phyloP scores from a whole-genome alignment of 768 basidiomycete species.

The Boletus sp. region DNA sequence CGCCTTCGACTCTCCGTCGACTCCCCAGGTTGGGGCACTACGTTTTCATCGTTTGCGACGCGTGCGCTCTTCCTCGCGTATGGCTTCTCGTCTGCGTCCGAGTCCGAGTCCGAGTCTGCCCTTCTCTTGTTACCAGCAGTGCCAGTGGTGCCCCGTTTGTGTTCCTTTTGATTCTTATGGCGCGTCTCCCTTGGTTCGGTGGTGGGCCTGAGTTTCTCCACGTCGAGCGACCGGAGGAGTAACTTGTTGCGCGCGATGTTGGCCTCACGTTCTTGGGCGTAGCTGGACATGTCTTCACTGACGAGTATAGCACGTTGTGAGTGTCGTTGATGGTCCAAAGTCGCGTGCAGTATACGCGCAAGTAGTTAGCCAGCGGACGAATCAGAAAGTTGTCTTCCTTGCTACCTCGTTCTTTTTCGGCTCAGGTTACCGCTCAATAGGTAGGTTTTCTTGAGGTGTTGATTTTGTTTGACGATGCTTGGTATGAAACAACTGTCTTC shows the following conservation, averaged over 20 bases:
- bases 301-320: not conserved
- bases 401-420: not conserved
- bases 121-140: slow-evolving; percentile 42
- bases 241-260: slow-evolving; percentile 45
- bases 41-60: slow-evolving; percentile 20
- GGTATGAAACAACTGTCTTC: no score
- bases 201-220: slow-evolving; percentile 40
- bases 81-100: slow-evolving; percentile 32
- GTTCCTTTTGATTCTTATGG: slow-evolving; percentile 18
- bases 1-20: slow-evolving; percentile 45
- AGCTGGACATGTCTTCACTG: slow-evolving; percentile 20
- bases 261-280: slow-evolving; percentile 32
- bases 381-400: no score
- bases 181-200: slow-evolving; percentile 46
- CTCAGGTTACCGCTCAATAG: not conserved
- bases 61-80: slow-evolving; percentile 21
- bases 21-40: not conserved
- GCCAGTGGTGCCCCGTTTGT: not conserved
- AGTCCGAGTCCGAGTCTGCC: slow-evolving; percentile 21
- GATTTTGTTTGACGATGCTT: no score
- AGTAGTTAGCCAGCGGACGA: no score
- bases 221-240: slow-evolving; percentile 41
- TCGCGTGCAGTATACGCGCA: not conserved
- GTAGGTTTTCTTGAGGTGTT: not conserved
- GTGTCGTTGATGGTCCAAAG: not conserved